These are phyloP conservation scores for Elaeis guineensis DNA, from an alignment of 176 grass and related monocot species.

Conservation along the genomic window DNA sequence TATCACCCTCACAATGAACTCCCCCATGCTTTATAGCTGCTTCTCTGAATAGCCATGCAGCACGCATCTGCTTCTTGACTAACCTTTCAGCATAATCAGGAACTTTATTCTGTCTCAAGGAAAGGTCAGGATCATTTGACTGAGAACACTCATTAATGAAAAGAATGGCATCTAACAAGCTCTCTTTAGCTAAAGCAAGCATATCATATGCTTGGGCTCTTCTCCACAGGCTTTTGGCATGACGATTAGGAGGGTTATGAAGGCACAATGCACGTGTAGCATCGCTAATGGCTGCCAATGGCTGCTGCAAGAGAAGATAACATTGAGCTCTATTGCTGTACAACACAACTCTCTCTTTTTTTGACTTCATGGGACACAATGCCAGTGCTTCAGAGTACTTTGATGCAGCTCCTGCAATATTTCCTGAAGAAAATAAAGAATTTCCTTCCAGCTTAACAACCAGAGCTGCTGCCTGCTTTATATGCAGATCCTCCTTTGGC, in stretches of 20 bases:
- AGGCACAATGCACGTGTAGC: conserved; percentile 83
- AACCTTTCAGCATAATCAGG: conserved; percentile 97
- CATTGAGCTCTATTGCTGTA: conserved; percentile 96
- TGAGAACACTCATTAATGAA: conserved; percentile 94
- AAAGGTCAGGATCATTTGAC: conserved; percentile 77
- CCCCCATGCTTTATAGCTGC: conserved; percentile 82
- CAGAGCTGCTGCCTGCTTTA: conserved; percentile 95
- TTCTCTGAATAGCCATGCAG: conserved; percentile 95
- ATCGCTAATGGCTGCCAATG: conserved; percentile 80
- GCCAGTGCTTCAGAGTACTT: conserved; percentile 96
- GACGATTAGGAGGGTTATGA: conserved; percentile 76
- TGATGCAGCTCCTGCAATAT: conserved; percentile 74
- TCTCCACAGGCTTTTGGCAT: conserved; percentile 97
- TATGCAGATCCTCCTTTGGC: conserved; percentile 94
- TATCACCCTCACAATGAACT: conserved; percentile 55
- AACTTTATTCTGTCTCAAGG: conserved; percentile 90
- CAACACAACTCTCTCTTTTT: conserved; percentile 96
- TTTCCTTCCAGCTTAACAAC: conserved; percentile 99
- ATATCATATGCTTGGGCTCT: conserved; percentile 99
- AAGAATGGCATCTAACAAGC: conserved; percentile 91
- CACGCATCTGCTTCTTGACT: conserved; percentile 96
- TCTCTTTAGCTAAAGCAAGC: conserved; percentile 93
- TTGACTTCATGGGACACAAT: conserved; percentile 93
- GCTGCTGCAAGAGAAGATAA: conserved; percentile 93
- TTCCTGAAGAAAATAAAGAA: conserved; percentile 90